Evolutionary conservation across 2,329 filamentous ascomycete genomes (phyloP).

Genomic region (Talaromyces marneffei): DNA sequence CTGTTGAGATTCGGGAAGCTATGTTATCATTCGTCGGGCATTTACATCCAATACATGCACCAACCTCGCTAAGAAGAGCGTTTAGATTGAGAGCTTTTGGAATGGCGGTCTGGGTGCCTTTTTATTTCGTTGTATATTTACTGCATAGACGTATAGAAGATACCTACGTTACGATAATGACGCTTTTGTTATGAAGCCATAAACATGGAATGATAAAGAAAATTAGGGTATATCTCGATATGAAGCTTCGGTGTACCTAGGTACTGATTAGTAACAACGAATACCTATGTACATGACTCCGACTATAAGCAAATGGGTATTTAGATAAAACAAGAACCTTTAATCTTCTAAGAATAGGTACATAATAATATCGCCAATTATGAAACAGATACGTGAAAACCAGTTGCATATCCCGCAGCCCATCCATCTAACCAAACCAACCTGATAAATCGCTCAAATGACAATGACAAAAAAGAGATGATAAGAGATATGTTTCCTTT

Average conservation of each 20-base stretch:
- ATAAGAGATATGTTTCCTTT: neutral
- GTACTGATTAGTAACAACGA: no score
- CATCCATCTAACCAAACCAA: neutral
- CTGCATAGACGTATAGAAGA: constrained; percentile 10
- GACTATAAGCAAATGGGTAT: no score
- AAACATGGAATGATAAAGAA: neutral
- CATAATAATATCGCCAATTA: no score
- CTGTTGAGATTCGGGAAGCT: neutral
- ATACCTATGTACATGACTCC: no score
- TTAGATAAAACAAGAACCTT: neutral
- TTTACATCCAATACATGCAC: neutral
- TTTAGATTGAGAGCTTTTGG: neutral
- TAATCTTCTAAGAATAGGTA: no score
- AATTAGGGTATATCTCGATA: no score
- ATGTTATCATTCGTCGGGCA: neutral
- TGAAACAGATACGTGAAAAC: neutral
- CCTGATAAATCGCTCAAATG: neutral
- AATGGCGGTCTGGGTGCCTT: neutral
- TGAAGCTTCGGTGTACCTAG: no score
- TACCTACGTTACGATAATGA: neutral
- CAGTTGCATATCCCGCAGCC: neutral
- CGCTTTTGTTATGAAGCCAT: neutral
- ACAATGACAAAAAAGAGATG: neutral
- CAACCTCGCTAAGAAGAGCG: neutral
- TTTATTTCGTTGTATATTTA: constrained; percentile 4